Percentiles rank a stretch among this genome's conserved stretches.
These are phyloP conservation scores for Cotoneaster glaucophyllus DNA, from an alignment of 306 rosid species.

Conservation along the genomic window DNA sequence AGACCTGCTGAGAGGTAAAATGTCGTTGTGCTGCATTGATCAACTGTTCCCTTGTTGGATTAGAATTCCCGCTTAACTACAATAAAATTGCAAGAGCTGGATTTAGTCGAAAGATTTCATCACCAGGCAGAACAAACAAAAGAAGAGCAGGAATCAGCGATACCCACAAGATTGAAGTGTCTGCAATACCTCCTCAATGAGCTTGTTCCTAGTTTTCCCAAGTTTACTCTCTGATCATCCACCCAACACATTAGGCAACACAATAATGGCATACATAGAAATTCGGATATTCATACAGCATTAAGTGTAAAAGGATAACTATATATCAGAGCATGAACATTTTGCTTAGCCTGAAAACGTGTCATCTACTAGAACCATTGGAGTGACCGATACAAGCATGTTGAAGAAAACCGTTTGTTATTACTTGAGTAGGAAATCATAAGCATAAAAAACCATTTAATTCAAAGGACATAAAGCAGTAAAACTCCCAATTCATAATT, in stretches of 20 bases:
- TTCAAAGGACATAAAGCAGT: background rate
- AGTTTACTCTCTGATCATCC: constrained; percentile 36
- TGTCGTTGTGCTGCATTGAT: constrained; percentile 37
- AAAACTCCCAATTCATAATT: background rate
- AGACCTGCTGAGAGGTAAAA: constrained; percentile 46
- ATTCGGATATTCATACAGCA: background rate
- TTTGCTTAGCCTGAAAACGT: background rate
- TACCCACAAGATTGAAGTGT: constrained; percentile 57
- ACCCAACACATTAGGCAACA: background rate
- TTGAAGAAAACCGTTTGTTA: background rate
- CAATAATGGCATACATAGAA: background rate
- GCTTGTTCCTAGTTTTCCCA: constrained; percentile 46
- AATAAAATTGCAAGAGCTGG: background rate
- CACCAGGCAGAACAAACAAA: background rate
- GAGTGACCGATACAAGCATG: background rate
- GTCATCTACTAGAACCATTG: background rate
- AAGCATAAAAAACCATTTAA: background rate
- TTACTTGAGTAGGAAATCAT: background rate
- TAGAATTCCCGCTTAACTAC: constrained; percentile 32
- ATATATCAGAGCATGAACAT: background rate
- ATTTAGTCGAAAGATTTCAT: background rate
- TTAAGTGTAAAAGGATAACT: background rate
- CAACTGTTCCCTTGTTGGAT: constrained; percentile 44
- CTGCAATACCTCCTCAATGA: constrained; percentile 57
- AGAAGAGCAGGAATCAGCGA: constrained; percentile 3